Conservation (phyloP, 108 stramenopile genomes). For the Nannochloropsis salina region DNA sequence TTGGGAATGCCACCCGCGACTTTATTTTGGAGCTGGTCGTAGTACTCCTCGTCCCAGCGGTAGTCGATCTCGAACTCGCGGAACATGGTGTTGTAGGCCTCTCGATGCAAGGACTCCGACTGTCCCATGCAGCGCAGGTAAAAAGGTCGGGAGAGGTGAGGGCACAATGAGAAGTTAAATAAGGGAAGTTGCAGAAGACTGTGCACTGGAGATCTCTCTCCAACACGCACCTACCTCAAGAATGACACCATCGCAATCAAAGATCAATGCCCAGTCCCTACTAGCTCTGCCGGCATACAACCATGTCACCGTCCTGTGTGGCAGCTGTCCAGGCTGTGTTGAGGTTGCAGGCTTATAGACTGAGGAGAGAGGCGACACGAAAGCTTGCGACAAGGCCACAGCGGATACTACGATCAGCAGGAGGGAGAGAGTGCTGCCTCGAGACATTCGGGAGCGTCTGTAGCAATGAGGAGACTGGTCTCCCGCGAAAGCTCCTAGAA, state of each 20-base stretch:
- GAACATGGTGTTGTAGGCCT: conserved; percentile 48
- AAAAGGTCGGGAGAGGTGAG: not conserved
- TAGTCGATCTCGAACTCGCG: conserved; percentile 39
- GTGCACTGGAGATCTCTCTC: not conserved
- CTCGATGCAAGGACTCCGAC: conserved; percentile 45
- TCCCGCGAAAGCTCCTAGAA: no score
- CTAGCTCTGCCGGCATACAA: not conserved
- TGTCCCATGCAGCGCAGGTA: not conserved
- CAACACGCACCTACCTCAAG: conserved; percentile 29
- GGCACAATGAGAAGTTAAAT: not conserved
- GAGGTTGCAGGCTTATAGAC: no score
- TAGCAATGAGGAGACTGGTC: no score
- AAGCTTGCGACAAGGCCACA: not conserved
- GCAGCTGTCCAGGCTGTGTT: not conserved
- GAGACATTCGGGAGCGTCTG: no score
- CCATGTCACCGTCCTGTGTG: not conserved
- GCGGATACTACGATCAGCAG: not conserved
- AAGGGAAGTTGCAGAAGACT: not conserved
- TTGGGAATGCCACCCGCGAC: conserved; percentile 50
- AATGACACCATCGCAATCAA: conserved; percentile 51
- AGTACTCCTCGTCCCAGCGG: conserved; percentile 47
- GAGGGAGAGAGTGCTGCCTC: not conserved
- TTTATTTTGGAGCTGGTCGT: conserved; percentile 47
- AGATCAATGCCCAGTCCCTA: conserved; percentile 40
- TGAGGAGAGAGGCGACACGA: not conserved